Base-by-base conservation (phyloP, 176 grass and related monocot genomes). In the Musa itinerans region DNA sequence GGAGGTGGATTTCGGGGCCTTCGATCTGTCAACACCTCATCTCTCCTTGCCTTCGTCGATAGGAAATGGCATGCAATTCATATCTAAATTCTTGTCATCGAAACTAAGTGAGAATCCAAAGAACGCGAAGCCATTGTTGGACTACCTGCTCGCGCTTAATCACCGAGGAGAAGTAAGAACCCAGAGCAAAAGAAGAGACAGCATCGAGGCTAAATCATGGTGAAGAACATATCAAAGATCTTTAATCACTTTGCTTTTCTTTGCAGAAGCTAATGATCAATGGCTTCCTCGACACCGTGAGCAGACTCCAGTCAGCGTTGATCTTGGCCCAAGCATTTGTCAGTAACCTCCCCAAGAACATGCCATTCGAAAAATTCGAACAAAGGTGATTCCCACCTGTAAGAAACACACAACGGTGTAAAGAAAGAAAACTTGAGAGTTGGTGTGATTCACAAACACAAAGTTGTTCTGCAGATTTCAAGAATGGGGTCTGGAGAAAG, bases 401-500 rank as follows among this genome's bases (percentile, higher is more conserved):
- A 43, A 62, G 63, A 63, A 52, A 19, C 49, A 2, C 14, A 80
- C 63, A 27, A 15, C 19, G 16, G 74, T 49, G 55, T 27, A 71
- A 8, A 72, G 29, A 34, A 34, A 34, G 29, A 34, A 34, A 34
- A 34, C 29, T 5, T 34, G 29, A 34, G 29, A 34, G 29, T 34
- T 34, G 29, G 29, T 34, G 29, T 34, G 29, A 4, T 34, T 34
- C 29, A 34, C 29, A 34, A 5, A 34, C 29, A 34, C 29, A 34
- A 48, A 19, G 15, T 17, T 48, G 34, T 63, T 49, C 15, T 84
- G 54, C 88, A 98, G 94, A 77, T 99, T 99, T 85, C 86, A 94
- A 74, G 95, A 94, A 77, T 92, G 87, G 87, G 93, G 93, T 29
- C 87, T 97, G 65, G 93, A 93, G 90, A 93, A 93, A 72, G 94